Evolutionary conservation across 495 filamentous ascomycete genomes (phyloP).

Genomic region (Rostrohypoxylon terebratum): DNA sequence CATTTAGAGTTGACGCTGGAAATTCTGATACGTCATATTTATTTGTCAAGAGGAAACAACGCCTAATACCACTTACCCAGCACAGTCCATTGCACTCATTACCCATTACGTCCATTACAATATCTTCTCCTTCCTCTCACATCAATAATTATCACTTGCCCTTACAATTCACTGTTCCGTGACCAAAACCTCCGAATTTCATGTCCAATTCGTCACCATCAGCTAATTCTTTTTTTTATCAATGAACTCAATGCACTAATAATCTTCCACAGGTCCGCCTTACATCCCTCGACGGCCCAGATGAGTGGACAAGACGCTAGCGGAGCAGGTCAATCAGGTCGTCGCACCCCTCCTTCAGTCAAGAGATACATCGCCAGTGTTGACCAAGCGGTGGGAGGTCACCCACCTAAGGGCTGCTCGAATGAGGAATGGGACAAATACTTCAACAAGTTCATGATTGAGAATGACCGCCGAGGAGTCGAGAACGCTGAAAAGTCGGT

Average conservation of each 20-base stretch:
- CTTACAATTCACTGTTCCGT: neutral
- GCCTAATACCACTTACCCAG: no score
- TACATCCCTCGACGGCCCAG: neutral
- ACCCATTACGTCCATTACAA: neutral
- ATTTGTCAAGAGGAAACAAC: slow-evolving; percentile 11
- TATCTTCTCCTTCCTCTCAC: neutral
- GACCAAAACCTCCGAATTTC: no score
- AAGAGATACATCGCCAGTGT: slow-evolving; percentile 14
- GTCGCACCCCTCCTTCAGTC: neutral
- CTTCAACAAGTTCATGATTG: neutral
- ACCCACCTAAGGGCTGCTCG: neutral
- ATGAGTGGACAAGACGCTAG: neutral
- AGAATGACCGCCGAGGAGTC: neutral
- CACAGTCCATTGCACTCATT: no score
- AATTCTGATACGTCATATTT: neutral
- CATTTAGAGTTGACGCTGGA: neutral
- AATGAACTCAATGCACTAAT: neutral
- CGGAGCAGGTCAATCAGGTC: neutral
- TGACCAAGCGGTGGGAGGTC: slow-evolving; percentile 10
- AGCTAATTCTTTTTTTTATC: neutral
- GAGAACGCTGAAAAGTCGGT: neutral
- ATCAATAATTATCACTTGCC: neutral
- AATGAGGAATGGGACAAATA: slow-evolving; percentile 20
- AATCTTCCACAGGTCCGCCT: neutral
- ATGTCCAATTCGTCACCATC: neutral